Base-by-base conservation (phyloP, 495 filamentous ascomycete genomes). In the Tuber calosporum region DNA sequence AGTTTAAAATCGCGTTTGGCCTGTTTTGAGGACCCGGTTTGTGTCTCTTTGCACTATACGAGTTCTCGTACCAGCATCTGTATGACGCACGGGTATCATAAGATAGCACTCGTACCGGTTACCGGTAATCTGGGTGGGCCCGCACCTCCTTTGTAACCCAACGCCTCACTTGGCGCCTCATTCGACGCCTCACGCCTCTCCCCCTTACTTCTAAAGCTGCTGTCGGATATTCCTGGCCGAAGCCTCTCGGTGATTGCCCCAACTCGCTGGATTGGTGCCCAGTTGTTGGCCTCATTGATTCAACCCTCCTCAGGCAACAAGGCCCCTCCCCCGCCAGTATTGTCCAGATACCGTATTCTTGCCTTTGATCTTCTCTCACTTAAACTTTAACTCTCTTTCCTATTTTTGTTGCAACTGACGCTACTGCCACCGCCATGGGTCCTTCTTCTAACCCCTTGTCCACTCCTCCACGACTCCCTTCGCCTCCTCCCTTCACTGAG, bases 401-500 rank as follows among this genome's bases (percentile, higher is more conserved):
- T n/a, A 4, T 45, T 45, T 45, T 22, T 7, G n/a, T 22, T n/a
- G 26, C 26, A 58, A 58, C 48, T 58, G 48, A 58, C 48, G 5
- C 53, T 62, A 62, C 53, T 62, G 5, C 53, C 53, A 13, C 53
- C 34, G 53, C 53, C 26, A 62, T 62, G 53, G 26, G 53, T 1
- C 30, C 53, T 62, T 62, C 53, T 62, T 62, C 26, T 1, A 34
- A 62, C 15, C 39, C 75, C 67, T 38, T 66, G 48, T 69, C 74
- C 6, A 68, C 71, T 48, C 79, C 80, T 66, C 80, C 80, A 30
- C 80, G 80, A n/a, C 80, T 82, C 40, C 80, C 80, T 20, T 82
- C 80, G 38, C 80, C 80, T 66, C 80, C 80, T 26, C 80, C 80
- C 22, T 79, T 81, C 71, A 74, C 80, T 4, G 80, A 82, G 67